A percentile compares a stretch with the other conserved stretches of the same genome.
Evolutionary conservation across 2,329 filamentous ascomycete species (phyloP).

Genomic region (Penicillium aurantiogriseum): DNA sequence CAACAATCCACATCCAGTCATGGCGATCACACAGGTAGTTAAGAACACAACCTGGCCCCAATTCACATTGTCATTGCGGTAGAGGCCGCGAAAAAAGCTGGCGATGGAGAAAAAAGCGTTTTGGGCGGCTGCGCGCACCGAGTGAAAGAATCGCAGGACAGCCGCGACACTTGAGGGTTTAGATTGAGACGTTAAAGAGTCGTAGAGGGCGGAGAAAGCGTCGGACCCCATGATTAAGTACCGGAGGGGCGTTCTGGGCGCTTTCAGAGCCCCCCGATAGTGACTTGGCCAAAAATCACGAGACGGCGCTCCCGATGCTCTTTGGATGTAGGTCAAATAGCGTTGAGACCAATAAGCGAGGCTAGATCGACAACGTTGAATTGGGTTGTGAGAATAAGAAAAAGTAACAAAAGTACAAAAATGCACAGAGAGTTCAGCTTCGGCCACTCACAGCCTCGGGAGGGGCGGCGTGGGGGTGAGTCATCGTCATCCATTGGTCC

Average conservation of each 20-base stretch:
- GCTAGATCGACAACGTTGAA: constrained; percentile 24
- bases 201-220: constrained; percentile 13
- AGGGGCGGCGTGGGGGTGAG: constrained; percentile 26
- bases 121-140: constrained; percentile 21
- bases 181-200: constrained; percentile 13
- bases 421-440: constrained; percentile 14
- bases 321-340: constrained; percentile 13
- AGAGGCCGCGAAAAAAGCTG: constrained; percentile 21
- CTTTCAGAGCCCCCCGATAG: constrained; percentile 13
- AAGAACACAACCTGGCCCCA: constrained; percentile 33
- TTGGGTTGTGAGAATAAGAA: constrained; percentile 6
- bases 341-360: constrained; percentile 19
- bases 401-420: constrained; percentile 10
- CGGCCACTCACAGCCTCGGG: constrained; percentile 22
- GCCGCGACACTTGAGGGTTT: constrained; percentile 12
- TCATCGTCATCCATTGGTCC: constrained; percentile 9
- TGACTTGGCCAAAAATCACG: constrained; percentile 17
- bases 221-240: constrained; percentile 24
- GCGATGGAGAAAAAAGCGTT: constrained; percentile 17
- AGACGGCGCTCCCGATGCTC: constrained; percentile 15
- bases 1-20: constrained; percentile 39
- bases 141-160: constrained; percentile 23
- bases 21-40: constrained; percentile 34
- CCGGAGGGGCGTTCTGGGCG: constrained; percentile 8
- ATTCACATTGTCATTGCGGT: constrained; percentile 31